Base-by-base conservation (phyloP, 208 protist species). In the Histomonas meleagridis region DNA sequence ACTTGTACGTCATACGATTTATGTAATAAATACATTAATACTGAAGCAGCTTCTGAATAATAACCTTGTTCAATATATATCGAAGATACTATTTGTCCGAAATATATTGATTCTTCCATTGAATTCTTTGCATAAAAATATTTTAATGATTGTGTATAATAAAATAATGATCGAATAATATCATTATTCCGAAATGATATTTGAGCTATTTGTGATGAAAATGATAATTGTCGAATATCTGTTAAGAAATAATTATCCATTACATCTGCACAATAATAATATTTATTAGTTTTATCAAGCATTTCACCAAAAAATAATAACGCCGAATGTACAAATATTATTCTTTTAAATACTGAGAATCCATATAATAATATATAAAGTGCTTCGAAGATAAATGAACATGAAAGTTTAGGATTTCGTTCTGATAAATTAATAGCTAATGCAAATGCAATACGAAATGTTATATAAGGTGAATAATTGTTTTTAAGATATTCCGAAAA, bases 231-330 rank as follows among this genome's bases (percentile, higher is more conserved):
- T 86, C 46, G 43, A 57, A 86, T 86, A 55, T 86, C 46, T 4
- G 76, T 12, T 21, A 43, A 23, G 35, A 86, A 86, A 86, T 55
- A 86, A 46, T 86, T 86, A 86, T 86, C 76, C 7, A 86, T 55
- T 18, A 48, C 76, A 53, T 51, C 21, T 40, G 46, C 76, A 18
- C 46, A n/a, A 48, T 86, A 48, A n/a, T 51, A 86, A 86, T 86
- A 86, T 55, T 46, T 23, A 49, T 86, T 46, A 7, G 35, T 32
- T 38, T 35, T 51, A 18, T 86, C 76, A 10, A 86, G 46, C 7
- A 55, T 7, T 38, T 86, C 76, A 12, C 40, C 76, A 49, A 86
- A 55, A 46, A 86, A 86, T 18, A 86, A 38, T 38, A 48, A 23
- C 32, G 76, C 76, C 0, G 43, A 48, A 7, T 46, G 76, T n/a